Evolutionary conservation across 768 basidiomycete species (phyloP), one percentile per base, ranked within the genome.

Genomic region (Dioszegia crocea): DNA sequence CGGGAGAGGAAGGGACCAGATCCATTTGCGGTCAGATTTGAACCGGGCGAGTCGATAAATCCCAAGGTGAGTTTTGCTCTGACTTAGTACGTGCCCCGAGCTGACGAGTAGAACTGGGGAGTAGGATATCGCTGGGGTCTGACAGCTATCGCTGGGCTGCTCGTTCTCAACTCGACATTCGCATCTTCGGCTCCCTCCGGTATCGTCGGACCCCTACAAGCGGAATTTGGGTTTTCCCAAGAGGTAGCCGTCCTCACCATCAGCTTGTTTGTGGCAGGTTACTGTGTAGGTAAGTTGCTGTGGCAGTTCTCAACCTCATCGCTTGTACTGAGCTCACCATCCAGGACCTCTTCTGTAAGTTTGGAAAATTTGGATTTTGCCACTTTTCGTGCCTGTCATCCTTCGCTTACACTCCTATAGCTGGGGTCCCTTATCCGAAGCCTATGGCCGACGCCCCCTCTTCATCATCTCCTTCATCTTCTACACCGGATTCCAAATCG

Each of bases 401-500:
- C n/a, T n/a, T n/a, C n/a, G n/a, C 33, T 33, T 6, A 33, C 33
- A 33, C 14, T 14, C 33, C 6, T 14, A 6, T 14, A 33, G 33
- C 6, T 33, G 33, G 33, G 33, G 75, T 0, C 76, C 77, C 0
- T 45, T 74, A 6, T 64, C 62, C 29, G 78, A 80, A 57, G 58
- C 73, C 0, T 78, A 71, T 60, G 80, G 80, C 1, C 74, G 80
- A 1, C 65, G 76, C 33, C 68, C 70, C 24, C 60, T 80, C 59
- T 78, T 80, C 57, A 64, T 80, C 64, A 31, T 77, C 58, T 61
- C 74, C 16, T 76, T 78, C 60, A 60, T 74, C 61, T 43, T 65
- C 39, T 79, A 76, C 62, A 70, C 64, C 1, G 73, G 73, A 0
- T 64, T 74, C 43, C 73, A 76, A 57, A 65, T 79, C 56, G 79